A percentile compares a stretch with the other conserved stretches of the same genome.
These are phyloP conservation scores for Nelumbo lutea DNA, from an alignment of 164 flowering plant species.

Conservation along the genomic window DNA sequence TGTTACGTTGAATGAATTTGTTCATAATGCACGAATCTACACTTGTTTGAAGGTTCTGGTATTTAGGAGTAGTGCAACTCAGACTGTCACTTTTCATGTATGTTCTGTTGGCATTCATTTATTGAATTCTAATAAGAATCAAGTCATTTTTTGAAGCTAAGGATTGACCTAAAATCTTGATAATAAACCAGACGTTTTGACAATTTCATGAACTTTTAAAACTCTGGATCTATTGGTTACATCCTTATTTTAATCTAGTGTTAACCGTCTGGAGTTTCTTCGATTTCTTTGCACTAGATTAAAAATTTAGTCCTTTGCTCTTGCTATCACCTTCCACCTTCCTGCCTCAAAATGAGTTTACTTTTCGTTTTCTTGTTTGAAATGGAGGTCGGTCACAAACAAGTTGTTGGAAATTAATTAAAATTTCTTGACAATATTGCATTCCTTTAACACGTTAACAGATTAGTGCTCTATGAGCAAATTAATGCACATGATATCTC, in stretches of 20 bases:
- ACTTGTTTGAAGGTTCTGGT: constrained; percentile 5
- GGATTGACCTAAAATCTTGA: background rate
- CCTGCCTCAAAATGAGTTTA: too few species aligned
- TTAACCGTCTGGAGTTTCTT: too few species aligned
- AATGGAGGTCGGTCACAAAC: background rate
- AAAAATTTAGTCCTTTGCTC: background rate
- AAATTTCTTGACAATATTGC: too few species aligned
- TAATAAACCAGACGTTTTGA: background rate
- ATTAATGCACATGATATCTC: background rate
- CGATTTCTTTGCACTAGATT: background rate
- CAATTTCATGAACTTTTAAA: background rate
- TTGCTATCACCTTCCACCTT: background rate
- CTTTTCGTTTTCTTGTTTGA: background rate
- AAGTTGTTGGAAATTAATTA: too few species aligned
- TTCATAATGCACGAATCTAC: background rate
- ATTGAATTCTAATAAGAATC: background rate
- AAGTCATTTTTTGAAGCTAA: background rate
- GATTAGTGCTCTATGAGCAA: too few species aligned
- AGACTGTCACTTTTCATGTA: background rate
- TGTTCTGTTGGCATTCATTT: background rate
- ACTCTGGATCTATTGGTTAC: constrained; percentile 4
- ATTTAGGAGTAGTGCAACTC: background rate
- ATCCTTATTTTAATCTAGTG: background rate
- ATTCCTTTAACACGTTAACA: too few species aligned
- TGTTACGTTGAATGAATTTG: background rate